A percentile compares a stretch with the other conserved stretches of the same genome.
Conservation (phyloP, 495 filamentous ascomycete species). For the Glonium stellatum region DNA sequence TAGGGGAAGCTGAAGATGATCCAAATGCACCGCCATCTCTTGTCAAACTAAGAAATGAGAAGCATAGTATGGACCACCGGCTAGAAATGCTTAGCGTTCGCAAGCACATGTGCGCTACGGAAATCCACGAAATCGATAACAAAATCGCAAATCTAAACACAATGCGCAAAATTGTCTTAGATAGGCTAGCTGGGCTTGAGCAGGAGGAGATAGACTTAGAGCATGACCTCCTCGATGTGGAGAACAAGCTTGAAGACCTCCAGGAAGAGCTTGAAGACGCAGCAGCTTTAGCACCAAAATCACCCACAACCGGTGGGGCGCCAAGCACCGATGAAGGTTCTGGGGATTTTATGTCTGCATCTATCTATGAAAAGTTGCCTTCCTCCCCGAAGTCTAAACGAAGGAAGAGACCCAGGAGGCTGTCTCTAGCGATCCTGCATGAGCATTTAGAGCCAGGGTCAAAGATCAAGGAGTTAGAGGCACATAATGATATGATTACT, state of each 20-base stretch:
- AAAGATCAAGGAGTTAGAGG: slow-evolving; percentile 76
- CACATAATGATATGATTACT: slow-evolving; percentile 83
- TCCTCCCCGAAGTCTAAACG: slow-evolving; percentile 54
- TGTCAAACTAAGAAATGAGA: slow-evolving; percentile 66
- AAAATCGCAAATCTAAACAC: slow-evolving; percentile 90
- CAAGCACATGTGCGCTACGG: slow-evolving; percentile 95
- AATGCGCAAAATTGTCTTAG: slow-evolving; percentile 90
- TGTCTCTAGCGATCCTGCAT: slow-evolving; percentile 90
- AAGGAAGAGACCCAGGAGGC: slow-evolving; percentile 56
- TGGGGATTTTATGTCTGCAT: slow-evolving; percentile 85
- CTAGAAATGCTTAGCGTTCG: slow-evolving; percentile 86
- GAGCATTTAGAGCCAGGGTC: slow-evolving; percentile 92
- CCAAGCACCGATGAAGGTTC: slow-evolving; percentile 43
- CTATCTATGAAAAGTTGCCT: slow-evolving; percentile 89
- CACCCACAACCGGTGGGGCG: slow-evolving; percentile 43
- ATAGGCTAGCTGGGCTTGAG: slow-evolving; percentile 82
- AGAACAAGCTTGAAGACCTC: slow-evolving; percentile 77
- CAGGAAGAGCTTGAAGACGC: slow-evolving; percentile 68
- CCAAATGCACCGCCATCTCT: slow-evolving; percentile 56
- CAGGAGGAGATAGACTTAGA: slow-evolving; percentile 87
- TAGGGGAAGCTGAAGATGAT: slow-evolving; percentile 53
- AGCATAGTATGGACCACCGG: slow-evolving; percentile 65
- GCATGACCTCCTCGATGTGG: slow-evolving; percentile 77
- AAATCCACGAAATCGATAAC: slow-evolving; percentile 93
- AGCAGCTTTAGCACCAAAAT: slow-evolving; percentile 46